Evolutionary conservation across 345 rosid genomes (phyloP), one percentile per base, ranked within the genome.

Genomic region (Kernera saxatilis): DNA sequence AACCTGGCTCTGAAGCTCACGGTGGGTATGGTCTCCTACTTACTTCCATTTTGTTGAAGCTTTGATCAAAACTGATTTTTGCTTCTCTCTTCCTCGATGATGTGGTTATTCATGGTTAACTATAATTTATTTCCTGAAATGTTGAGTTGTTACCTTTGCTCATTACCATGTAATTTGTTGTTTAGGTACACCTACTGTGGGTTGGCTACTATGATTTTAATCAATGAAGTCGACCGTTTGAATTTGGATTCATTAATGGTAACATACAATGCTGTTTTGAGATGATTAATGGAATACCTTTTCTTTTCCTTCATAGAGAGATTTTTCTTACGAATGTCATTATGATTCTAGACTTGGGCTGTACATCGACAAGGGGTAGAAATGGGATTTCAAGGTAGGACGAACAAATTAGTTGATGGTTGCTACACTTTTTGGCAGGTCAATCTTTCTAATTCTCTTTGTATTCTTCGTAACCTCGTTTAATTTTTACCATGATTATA

Each of bases 351-450:
- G 99, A 85, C 83, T 77, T 94, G 99, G 97, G 85, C 83, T 63
- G 88, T 79, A 32, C 85, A 81, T 78, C 88, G 97, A 75, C 99
- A 94, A 87, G 99, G 99, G 73, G 79, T 87, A 43, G 99, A 94
- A 79, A 79, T 88, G 73, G 99, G 99, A 73, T 91, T 94, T 81
- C 99, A 94, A 81, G 99, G 99, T 69, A 83, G 97, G 87, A 81
- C 87, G n/a, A 94, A 94, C 80, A 94, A 94, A 75, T 80, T 94
- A 73, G 96, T 94, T 53, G 99, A 94, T 73, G 97, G 99, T 71
- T 91, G 99, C 69, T 94, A 94, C 85, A 91, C 96, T 36, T 94
- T 91, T 78, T 94, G 99, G 99, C 99, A 91, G 99, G 99, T 94
- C 54, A 78, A 41, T 51, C 53, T 48, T 48, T 44, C 40, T 22